Percentiles rank a stretch among this genome's conserved stretches.
phyloP scores from a whole-genome alignment of 768 basidiomycete species.

The Royoungia palumana region DNA sequence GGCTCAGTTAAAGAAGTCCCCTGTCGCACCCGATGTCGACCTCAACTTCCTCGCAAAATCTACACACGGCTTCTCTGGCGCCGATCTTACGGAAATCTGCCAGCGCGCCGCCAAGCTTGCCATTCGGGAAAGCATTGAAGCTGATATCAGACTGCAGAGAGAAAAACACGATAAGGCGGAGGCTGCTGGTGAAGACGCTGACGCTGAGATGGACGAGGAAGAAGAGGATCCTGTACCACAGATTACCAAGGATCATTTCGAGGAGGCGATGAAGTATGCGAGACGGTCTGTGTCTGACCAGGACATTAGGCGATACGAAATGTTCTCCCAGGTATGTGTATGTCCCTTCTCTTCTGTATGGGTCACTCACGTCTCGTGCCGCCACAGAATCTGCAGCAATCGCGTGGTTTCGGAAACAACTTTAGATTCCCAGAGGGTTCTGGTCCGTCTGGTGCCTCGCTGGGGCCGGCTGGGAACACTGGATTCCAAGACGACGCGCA shows the following conservation, averaged over 20 bases:
- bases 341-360: not conserved
- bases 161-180: conserved; percentile 84
- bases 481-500: conserved; percentile 82
- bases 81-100: conserved; percentile 99
- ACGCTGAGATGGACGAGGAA: conserved; percentile 69
- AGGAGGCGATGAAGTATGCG: conserved; percentile 98
- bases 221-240: conserved; percentile 89
- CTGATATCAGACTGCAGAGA: conserved; percentile 76
- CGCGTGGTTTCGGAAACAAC: conserved; percentile 86
- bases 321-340: conserved; percentile 80
- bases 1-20: conserved; percentile 90
- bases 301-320: conserved; percentile 97
- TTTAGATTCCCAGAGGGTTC: conserved; percentile 97
- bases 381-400: conserved; percentile 81
- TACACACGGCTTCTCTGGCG: conserved; percentile 98
- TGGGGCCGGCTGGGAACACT: conserved; percentile 57
- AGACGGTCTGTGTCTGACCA: conserved; percentile 95
- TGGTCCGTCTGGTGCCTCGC: conserved; percentile 32
- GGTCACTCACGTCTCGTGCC: not conserved
- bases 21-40: conserved; percentile 79
- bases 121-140: conserved; percentile 91
- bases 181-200: conserved; percentile 52
- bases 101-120: conserved; percentile 97
- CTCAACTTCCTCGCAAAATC: conserved; percentile 83
- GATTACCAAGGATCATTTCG: conserved; percentile 91